Evolutionary conservation across 257 asterid genomes (phyloP).

Genomic region (Rhazya stricta): DNA sequence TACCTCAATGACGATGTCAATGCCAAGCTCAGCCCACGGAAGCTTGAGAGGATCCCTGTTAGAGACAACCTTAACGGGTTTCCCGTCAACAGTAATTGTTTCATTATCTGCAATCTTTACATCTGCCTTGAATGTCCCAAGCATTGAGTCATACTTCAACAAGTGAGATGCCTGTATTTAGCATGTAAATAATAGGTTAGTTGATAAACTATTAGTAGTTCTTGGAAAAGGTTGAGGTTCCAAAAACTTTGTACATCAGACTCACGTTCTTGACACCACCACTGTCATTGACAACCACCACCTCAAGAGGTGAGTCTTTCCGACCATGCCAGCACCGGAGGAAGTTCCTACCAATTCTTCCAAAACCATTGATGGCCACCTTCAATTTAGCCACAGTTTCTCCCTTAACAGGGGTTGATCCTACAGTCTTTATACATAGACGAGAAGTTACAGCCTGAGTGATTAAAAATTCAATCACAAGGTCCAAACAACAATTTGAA

Average conservation of each 20-base stretch:
- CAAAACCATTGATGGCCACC: constrained; percentile 90
- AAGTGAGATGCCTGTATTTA: constrained; percentile 78
- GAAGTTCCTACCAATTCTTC: constrained; percentile 94
- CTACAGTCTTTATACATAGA: constrained; percentile 39
- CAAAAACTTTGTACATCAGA: not conserved
- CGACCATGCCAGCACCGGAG: constrained; percentile 98
- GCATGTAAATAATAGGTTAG: not conserved
- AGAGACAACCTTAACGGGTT: constrained; percentile 75
- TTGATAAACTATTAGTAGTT: not conserved
- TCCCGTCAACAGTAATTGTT: constrained; percentile 87
- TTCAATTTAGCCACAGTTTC: constrained; percentile 78
- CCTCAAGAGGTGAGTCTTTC: constrained; percentile 86
- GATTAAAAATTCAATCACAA: not conserved
- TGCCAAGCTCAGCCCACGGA: constrained; percentile 94
- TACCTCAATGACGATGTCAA: constrained; percentile 91
- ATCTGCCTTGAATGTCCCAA: constrained; percentile 85
- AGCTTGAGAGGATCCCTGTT: constrained; percentile 83
- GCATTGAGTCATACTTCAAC: constrained; percentile 87
- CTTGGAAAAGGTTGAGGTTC: not conserved
- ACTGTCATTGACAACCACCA: constrained; percentile 78
- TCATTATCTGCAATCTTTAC: constrained; percentile 73
- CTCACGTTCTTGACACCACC: constrained; percentile 91
- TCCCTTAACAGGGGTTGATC: constrained; percentile 57
- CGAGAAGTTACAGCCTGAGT: constrained; percentile 5
- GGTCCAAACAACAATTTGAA: not conserved